Evolutionary conservation across 129 eudicot genomes (phyloP).

Genomic region (Sambucus nigra): DNA sequence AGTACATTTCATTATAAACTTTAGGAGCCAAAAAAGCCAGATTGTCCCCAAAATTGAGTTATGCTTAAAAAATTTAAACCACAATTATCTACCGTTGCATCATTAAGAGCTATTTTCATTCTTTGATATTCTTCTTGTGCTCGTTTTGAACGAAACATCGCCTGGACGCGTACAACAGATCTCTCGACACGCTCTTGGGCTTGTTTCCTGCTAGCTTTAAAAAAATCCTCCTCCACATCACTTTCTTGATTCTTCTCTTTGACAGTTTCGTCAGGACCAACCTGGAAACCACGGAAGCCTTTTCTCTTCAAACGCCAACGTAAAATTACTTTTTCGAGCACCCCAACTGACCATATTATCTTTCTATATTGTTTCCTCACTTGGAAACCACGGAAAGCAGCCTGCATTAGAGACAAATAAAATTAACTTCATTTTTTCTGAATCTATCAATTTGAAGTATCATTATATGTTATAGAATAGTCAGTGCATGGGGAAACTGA

Average conservation of each 20-base stretch:
- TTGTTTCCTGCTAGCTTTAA: slow-evolving; percentile 71
- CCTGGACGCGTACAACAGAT: slow-evolving; percentile 86
- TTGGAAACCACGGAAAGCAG: slow-evolving; percentile 82
- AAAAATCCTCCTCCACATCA: slow-evolving; percentile 56
- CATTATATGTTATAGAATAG: too few species aligned
- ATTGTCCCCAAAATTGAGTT: too few species aligned
- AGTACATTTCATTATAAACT: too few species aligned
- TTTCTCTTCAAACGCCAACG: slow-evolving; percentile 88
- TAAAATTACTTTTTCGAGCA: slow-evolving; percentile 79
- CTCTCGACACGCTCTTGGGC: slow-evolving; percentile 98
- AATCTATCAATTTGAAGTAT: background rate
- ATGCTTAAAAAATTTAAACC: slow-evolving; percentile 2
- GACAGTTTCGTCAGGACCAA: slow-evolving; percentile 19
- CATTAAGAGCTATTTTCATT: slow-evolving; percentile 61
- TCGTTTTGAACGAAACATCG: slow-evolving; percentile 89
- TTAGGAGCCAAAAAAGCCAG: too few species aligned
- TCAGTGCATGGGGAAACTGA: too few species aligned
- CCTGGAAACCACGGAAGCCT: slow-evolving; percentile 80
- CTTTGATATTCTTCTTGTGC: slow-evolving; percentile 86
- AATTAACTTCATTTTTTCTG: background rate
- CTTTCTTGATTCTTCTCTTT: slow-evolving; percentile 29
- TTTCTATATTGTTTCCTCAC: slow-evolving; percentile 71
- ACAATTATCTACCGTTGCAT: slow-evolving; percentile 44
- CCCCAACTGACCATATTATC: slow-evolving; percentile 86
- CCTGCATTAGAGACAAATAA: slow-evolving; percentile 32